A percentile compares a stretch with the other conserved stretches of the same genome.
Conservation (phyloP, 176 grass and related monocot species). For the Carex parvula region DNA sequence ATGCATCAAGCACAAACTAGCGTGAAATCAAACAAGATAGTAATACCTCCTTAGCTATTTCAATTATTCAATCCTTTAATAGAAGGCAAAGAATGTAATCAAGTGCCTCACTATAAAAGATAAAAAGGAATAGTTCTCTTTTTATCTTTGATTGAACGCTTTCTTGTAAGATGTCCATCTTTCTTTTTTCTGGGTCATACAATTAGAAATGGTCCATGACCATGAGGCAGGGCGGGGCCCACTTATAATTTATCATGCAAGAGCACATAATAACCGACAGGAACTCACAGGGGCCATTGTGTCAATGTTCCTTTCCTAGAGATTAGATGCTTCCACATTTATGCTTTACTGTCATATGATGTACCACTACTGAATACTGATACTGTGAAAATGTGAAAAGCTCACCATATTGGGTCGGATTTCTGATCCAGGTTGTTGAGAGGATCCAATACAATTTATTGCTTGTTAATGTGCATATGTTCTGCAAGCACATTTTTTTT, state of each 20-base stretch:
- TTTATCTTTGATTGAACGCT: background rate
- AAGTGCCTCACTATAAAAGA: slow-evolving; percentile 18
- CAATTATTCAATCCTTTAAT: background rate
- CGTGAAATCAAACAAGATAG: background rate
- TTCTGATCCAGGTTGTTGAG: background rate
- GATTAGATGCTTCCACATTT: slow-evolving; percentile 3
- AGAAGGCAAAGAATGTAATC: background rate
- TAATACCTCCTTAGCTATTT: background rate
- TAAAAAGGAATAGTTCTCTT: background rate
- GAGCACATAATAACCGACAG: background rate
- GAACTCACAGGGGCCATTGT: background rate
- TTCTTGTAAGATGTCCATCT: background rate
- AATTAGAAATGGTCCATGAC: background rate
- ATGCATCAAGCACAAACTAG: background rate
- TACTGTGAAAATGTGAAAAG: background rate
- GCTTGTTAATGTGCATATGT: background rate
- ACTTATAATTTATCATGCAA: background rate
- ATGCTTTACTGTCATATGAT: background rate
- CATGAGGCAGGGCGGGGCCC: background rate
- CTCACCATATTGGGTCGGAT: background rate
- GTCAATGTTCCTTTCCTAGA: background rate
- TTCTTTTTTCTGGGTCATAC: background rate
- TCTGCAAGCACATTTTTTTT: too few species aligned
- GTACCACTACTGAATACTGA: background rate
- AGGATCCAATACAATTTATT: background rate